These are phyloP conservation scores for Casaregolazyma suthepensis DNA, from an alignment of 1,139 yeast genomes.

Conservation along the genomic window DNA sequence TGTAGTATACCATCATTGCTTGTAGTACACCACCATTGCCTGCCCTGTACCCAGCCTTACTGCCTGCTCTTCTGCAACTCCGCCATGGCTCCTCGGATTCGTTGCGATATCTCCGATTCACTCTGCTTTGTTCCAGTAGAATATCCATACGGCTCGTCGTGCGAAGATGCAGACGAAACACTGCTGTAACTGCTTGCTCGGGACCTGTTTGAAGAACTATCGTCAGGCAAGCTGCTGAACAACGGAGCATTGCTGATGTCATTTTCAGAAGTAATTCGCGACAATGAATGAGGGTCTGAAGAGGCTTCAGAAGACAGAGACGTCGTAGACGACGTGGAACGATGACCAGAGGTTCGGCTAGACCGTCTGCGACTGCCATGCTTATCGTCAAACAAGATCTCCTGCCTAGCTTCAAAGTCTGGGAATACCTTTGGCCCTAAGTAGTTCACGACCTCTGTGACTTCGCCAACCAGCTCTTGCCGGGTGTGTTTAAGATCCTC, in stretches of 20 bases:
- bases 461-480: slow-evolving; percentile 47
- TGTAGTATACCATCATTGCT: too few species aligned
- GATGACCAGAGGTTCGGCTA: slow-evolving; percentile 13
- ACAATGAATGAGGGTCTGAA: slow-evolving; percentile 44
- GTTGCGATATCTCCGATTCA: slow-evolving; percentile 24
- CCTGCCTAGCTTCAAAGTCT: slow-evolving; percentile 47
- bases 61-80: slow-evolving; percentile 18
- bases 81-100: slow-evolving; percentile 29
- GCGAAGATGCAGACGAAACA: slow-evolving; percentile 9
- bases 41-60: background rate
- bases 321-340: slow-evolving; percentile 4
- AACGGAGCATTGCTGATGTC: slow-evolving; percentile 53
- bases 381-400: slow-evolving; percentile 37
- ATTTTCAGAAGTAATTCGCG: slow-evolving; percentile 47
- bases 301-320: slow-evolving; percentile 17
- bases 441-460: slow-evolving; percentile 61
- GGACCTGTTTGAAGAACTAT: slow-evolving; percentile 2
- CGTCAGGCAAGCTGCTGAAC: slow-evolving; percentile 27
- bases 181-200: slow-evolving; percentile 11
- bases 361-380: slow-evolving; percentile 44
- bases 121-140: slow-evolving; percentile 19
- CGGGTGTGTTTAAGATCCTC: slow-evolving; percentile 52
- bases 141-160: slow-evolving; percentile 8
- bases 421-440: slow-evolving; percentile 76
- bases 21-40: too few species aligned